These are phyloP conservation scores for Fusarium liriodendri DNA, from an alignment of 2,329 filamentous ascomycete genomes.

Conservation along the genomic window DNA sequence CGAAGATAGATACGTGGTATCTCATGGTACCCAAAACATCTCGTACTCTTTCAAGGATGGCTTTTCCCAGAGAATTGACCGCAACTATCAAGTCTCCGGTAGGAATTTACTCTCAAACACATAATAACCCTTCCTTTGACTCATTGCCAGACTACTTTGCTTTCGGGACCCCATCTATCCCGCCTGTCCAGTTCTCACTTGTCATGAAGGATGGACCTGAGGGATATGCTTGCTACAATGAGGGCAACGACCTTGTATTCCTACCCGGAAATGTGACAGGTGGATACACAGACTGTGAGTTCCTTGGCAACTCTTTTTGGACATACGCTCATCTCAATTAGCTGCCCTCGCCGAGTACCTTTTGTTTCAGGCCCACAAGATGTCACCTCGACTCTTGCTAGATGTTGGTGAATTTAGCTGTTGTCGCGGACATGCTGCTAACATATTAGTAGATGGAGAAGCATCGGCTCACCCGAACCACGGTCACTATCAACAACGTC, in stretches of 20 bases:
- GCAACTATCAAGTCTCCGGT: background rate
- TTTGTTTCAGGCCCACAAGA: background rate
- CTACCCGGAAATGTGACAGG: background rate
- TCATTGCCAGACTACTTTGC: background rate
- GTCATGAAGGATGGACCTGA: background rate
- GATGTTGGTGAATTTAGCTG: background rate
- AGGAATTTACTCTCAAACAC: background rate
- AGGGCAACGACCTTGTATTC: background rate
- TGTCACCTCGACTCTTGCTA: background rate
- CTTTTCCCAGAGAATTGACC: background rate
- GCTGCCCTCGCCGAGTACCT: background rate
- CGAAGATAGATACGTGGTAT: constrained; percentile 8
- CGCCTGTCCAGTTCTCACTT: background rate
- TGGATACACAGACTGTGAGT: background rate
- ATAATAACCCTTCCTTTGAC: background rate
- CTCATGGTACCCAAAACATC: constrained; percentile 11
- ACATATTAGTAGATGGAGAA: background rate
- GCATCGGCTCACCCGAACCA: background rate
- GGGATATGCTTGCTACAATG: background rate
- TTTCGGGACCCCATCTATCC: background rate
- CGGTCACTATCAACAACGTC: background rate
- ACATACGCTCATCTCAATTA: background rate
- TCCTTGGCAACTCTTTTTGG: background rate
- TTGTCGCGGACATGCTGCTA: background rate
- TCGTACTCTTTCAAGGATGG: constrained; percentile 4